Evolutionary conservation across 331 rosid genomes (phyloP), one percentile per base, ranked within the genome.

Genomic region (Quercus phellos): DNA sequence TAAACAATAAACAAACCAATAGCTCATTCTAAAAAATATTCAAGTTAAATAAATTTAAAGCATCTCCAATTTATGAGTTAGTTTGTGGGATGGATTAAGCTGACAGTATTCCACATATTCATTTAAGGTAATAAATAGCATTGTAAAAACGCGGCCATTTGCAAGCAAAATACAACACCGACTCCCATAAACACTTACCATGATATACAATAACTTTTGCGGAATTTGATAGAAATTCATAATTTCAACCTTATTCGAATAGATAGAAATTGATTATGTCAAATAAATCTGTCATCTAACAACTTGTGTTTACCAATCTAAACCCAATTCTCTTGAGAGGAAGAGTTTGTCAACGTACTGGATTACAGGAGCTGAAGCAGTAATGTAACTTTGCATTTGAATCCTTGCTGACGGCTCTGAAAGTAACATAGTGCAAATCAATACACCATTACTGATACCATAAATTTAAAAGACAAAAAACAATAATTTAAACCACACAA

Each of bases 281-380:
- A 29, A 7, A 63, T 30, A 29, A 14, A 17, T 27, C 38, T 14
- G 42, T 27, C 69, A 30, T 8, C 10, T 66, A 18, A 34, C 78
- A 68, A 75, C 56, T 68, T 63, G 81, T 55, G 68, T 24, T 80
- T 86, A 94, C 98, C 98, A 94, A 86, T 92, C 97, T 74, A 84
- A 59, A 66, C 97, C 98, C 92, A 94, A 81, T 54, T 87, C 88
- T 84, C 92, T 88, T 60, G 98, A 83, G 72, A 77, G 80, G 85
- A 84, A 90, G 80, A 92, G 97, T 77, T 87, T 80, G 80, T 94
- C 99, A 14, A 94, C 59, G 85, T 94, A 90, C 63, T 70, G 80
- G 83, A 85, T 89, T 61, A 94, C 74, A 50, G 93, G 83, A 55
- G 85, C 84, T 1, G 94, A 88, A 26, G 99, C 83, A 18, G 82